Percentiles rank a stretch among this genome's conserved stretches.
These are phyloP conservation scores for Psilocybe cubensis DNA, from an alignment of 768 basidiomycete genomes.

Conservation along the genomic window DNA sequence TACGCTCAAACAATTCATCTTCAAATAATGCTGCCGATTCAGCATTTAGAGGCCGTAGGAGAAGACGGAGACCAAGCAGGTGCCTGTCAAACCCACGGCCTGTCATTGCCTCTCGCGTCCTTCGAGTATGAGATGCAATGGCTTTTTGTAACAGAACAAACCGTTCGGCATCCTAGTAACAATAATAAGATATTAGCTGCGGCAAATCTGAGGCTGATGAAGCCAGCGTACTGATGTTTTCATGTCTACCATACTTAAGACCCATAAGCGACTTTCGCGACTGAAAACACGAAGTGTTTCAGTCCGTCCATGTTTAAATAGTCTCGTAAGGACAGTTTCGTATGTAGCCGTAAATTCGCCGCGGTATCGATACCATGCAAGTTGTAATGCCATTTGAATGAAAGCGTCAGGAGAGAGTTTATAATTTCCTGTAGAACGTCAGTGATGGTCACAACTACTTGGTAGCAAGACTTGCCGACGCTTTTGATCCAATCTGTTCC, in stretches of 20 bases:
- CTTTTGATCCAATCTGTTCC: conserved; percentile 88
- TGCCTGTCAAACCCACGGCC: conserved; percentile 91
- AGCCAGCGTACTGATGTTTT: conserved; percentile 42
- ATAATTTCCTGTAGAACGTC: conserved; percentile 26
- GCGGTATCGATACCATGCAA: conserved; percentile 86
- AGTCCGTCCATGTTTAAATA: conserved; percentile 87
- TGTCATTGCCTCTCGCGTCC: conserved; percentile 77
- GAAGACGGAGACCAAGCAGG: conserved; percentile 78
- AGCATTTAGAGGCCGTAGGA: conserved; percentile 57
- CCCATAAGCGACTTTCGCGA: conserved; percentile 74
- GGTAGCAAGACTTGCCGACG: conserved; percentile 52
- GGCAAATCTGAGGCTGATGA: background rate
- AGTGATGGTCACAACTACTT: background rate
- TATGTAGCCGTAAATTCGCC: conserved; percentile 86
- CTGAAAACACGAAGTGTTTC: conserved; percentile 85
- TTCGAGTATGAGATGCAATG: conserved; percentile 66
- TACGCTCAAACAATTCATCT: conserved; percentile 74
- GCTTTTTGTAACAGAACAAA: conserved; percentile 66
- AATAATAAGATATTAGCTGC: conserved; percentile 9
- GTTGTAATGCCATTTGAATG: conserved; percentile 89
- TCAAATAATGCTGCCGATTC: conserved; percentile 71
- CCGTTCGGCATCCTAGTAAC: conserved; percentile 35
- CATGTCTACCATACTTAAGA: conserved; percentile 72
- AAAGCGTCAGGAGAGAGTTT: conserved; percentile 76
- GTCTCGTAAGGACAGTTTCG: conserved; percentile 88